Conservation (phyloP, 1,139 yeast genomes). For the Barnettozyma hawaiiensis region DNA sequence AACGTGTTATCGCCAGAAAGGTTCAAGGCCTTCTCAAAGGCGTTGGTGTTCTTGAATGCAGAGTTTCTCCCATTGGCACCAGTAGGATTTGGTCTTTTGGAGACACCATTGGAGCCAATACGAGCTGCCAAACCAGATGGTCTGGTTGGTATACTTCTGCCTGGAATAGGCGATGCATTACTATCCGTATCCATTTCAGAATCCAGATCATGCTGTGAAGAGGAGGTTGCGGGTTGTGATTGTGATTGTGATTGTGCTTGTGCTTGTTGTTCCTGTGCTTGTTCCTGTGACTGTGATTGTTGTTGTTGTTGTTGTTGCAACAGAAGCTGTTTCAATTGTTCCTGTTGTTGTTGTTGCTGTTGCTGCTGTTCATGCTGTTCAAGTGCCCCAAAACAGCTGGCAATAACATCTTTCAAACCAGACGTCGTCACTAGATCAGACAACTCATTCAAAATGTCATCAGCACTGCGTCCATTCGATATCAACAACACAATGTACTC, state of each 20-base stretch:
- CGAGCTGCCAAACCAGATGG: conserved; percentile 20
- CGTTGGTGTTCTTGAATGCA: conserved; percentile 22
- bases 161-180: background rate
- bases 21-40: conserved; percentile 24
- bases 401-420: conserved; percentile 44
- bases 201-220: conserved; percentile 8
- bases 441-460: conserved; percentile 61
- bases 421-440: conserved; percentile 60
- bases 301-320: conserved; percentile 18
- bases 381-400: conserved; percentile 52
- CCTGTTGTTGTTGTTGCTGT: conserved; percentile 7
- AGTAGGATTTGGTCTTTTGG: conserved; percentile 7
- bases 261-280: conserved; percentile 12
- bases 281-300: conserved; percentile 14
- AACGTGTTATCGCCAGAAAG: conserved; percentile 20
- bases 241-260: conserved; percentile 6
- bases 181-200: conserved; percentile 3
- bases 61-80: conserved; percentile 14
- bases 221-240: conserved; percentile 23
- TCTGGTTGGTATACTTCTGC: conserved; percentile 18
- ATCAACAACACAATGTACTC: conserved; percentile 73
- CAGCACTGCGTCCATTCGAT: conserved; percentile 61
- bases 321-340: conserved; percentile 14
- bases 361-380: conserved; percentile 35
- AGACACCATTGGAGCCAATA: conserved; percentile 14